phyloP scores from a whole-genome alignment of 306 rosid genomes.

The Quercus alba region DNA sequence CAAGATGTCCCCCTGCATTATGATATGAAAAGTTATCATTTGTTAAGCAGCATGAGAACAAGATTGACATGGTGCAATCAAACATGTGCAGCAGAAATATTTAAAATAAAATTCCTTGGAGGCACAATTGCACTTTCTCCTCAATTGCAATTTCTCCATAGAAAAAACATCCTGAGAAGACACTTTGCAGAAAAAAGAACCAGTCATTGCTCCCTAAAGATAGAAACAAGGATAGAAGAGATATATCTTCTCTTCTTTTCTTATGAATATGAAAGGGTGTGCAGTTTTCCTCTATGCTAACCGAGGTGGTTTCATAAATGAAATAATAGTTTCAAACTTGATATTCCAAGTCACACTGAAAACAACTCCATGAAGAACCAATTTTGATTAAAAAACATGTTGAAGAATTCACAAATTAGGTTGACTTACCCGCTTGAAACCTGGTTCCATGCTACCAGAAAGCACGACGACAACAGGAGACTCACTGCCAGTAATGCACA shows the following conservation, averaged over 20 bases:
- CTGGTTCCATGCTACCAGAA: conserved; percentile 98
- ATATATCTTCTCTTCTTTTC: not conserved
- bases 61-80: not conserved
- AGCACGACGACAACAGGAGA: conserved; percentile 93
- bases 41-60: conserved; percentile 2
- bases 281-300: conserved; percentile 11
- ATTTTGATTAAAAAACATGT: not conserved
- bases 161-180: not conserved
- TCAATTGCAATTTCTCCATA: not conserved
- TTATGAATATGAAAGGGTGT: not conserved
- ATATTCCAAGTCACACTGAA: conserved; percentile 4
- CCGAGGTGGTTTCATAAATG: not conserved
- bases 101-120: not conserved
- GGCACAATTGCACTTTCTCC: not conserved
- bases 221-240: not conserved
- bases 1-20: conserved; percentile 79
- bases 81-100: not conserved
- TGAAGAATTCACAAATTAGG: no score
- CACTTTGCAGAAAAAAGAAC: not conserved
- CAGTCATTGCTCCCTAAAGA: not conserved
- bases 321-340: not conserved
- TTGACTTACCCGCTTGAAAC: conserved; percentile 63
- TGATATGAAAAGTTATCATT: conserved; percentile 6
- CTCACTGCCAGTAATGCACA: conserved; percentile 76
- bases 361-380: not conserved